Evolutionary conservation across 495 filamentous ascomycete genomes (phyloP), one percentile per base, ranked within the genome.

Genomic region (Hypoxylon perforatum): DNA sequence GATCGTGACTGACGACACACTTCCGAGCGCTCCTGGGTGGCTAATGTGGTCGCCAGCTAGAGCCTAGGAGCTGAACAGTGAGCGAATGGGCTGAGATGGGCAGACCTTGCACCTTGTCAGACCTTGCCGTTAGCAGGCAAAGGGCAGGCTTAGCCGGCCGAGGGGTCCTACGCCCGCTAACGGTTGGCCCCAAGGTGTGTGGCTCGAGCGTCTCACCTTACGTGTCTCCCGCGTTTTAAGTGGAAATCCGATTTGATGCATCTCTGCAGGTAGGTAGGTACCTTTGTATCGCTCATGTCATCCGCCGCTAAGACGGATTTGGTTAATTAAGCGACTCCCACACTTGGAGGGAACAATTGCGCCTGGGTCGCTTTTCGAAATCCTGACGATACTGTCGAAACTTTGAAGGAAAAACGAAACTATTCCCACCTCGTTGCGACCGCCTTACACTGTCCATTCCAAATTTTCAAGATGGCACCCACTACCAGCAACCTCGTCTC

Each of bases 401-500:
- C 52, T n/a, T n/a, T n/a, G n/a, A 73, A 63, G 61, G 59, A 70
- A 51, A 50, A 76, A 71, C 70, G 75, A 71, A 48, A 64, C 63
- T 12, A 42, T 48, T 74, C 51, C 54, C 74, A 65, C 63, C 75
- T 66, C n/a, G n/a, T 68, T 76, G 62, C 51, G 49, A 23, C 64
- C 52, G 39, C 61, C n/a, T n/a, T n/a, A n/a, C n/a, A n/a, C n/a
- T n/a, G 25, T 38, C n/a, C 48, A 58, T 14, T 33, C 22, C 11
- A 22, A 54, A 42, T 53, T 84, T 65, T 63, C 75, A 80, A 73
- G 69, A 86, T 86, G 84, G 73, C 77, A 33, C 69, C 76, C 61
- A 67, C 77, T 59, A 69, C 79, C 53, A 79, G 64, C 54, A 57
- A 33, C 30, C 60, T 91, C 83, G 84, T 96, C 75, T 95, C 92